Conservation (phyloP, 2,329 filamentous ascomycete species). For the Colletotrichum spaethianum region DNA sequence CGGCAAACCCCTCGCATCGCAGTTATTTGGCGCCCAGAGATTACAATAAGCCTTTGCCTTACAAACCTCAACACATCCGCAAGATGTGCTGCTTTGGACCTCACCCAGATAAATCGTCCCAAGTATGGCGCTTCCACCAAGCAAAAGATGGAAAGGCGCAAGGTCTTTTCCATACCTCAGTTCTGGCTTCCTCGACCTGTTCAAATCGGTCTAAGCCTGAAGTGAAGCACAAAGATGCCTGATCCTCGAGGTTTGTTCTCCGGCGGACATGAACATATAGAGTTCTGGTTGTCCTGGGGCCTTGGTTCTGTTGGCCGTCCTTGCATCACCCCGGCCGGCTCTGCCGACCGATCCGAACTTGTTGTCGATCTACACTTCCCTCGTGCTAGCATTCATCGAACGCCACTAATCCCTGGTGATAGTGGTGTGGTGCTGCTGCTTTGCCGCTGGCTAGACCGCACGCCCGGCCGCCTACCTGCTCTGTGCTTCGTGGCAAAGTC, state of each 20-base stretch:
- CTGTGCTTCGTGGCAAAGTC: slow-evolving; percentile 13
- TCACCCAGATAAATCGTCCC: neutral
- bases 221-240: neutral
- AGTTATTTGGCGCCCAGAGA: no score
- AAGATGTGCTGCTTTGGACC: neutral
- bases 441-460: neutral
- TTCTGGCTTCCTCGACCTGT: neutral
- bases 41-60: no score
- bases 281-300: neutral
- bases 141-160: neutral
- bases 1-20: no score
- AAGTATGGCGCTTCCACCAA: neutral
- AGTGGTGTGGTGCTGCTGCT: neutral
- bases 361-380: neutral
- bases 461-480: neutral
- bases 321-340: no score
- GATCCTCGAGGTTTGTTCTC: neutral
- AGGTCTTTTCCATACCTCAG: neutral
- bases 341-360: neutral
- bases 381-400: neutral
- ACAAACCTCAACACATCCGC: neutral
- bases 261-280: neutral
- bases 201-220: neutral
- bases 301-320: neutral
- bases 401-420: neutral